These are phyloP conservation scores for Wickerhamomyces chaumierensis DNA, from an alignment of 805 yeast species.

Conservation along the genomic window DNA sequence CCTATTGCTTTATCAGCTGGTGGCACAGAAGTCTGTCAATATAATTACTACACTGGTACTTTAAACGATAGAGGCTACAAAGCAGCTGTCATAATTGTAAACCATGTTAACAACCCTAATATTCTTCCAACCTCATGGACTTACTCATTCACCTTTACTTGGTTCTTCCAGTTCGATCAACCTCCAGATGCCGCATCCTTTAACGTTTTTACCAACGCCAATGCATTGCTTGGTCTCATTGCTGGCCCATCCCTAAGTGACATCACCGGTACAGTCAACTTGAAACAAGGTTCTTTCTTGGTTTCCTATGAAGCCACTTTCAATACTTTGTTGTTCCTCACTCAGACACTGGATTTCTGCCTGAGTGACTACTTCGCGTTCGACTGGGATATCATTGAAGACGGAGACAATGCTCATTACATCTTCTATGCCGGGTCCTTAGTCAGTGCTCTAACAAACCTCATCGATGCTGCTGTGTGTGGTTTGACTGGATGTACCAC, in stretches of 20 bases:
- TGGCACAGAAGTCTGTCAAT: slow-evolving; percentile 1
- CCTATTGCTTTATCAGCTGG: neutral
- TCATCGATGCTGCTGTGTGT: slow-evolving; percentile 4
- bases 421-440: slow-evolving; percentile 12
- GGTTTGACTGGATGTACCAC: slow-evolving; percentile 4
- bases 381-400: slow-evolving; percentile 1
- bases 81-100: neutral
- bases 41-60: slow-evolving; percentile 1
- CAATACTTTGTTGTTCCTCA: neutral
- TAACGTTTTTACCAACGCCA: slow-evolving; percentile 1
- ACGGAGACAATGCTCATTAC: slow-evolving; percentile 2
- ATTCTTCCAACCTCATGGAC: neutral
- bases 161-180: slow-evolving; percentile 10
- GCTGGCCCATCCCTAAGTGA: slow-evolving; percentile 3
- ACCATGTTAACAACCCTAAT: neutral
- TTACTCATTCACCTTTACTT: slow-evolving; percentile 7
- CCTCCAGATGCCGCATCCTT: slow-evolving; percentile 7
- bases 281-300: slow-evolving; percentile 9
- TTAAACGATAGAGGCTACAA: neutral
- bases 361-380: slow-evolving; percentile 7
- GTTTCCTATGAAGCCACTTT: slow-evolving; percentile 4
- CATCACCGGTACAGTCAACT: slow-evolving; percentile 8
- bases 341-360: slow-evolving; percentile 2
- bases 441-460: slow-evolving; percentile 4
- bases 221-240: neutral